phyloP scores from a whole-genome alignment of 2,329 filamentous ascomycete species.

The Neofusicoccum ribis region DNA sequence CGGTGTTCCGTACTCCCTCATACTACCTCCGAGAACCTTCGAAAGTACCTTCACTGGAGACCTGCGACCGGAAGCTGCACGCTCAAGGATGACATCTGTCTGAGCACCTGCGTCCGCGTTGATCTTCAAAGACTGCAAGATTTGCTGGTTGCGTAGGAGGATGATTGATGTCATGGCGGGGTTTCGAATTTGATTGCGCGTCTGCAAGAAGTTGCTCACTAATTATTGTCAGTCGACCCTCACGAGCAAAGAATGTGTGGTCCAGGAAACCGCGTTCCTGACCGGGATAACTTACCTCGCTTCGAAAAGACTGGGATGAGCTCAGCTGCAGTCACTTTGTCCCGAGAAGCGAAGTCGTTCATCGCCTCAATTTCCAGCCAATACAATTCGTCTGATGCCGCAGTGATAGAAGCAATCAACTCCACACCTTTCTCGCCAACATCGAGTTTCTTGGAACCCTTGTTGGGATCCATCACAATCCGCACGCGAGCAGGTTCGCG shows the following conservation, averaged over 20 bases:
- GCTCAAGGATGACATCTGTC: conserved; percentile 31
- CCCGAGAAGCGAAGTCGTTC: conserved; percentile 69
- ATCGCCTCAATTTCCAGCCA: conserved; percentile 62
- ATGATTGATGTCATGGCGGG: conserved; percentile 65
- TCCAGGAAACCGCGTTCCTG: background rate
- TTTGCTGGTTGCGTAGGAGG: conserved; percentile 75
- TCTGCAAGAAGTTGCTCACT: conserved; percentile 73
- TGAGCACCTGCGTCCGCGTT: conserved; percentile 48
- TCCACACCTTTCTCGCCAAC: conserved; percentile 61
- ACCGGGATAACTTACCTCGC: conserved; percentile 58
- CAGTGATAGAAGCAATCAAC: conserved; percentile 65
- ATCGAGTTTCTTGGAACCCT: conserved; percentile 57
- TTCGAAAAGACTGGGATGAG: conserved; percentile 74
- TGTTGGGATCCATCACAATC: conserved; percentile 70
- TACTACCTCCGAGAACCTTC: conserved; percentile 69
- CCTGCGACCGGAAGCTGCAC: conserved; percentile 63
- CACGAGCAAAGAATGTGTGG: background rate
- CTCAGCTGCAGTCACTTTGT: conserved; percentile 71
- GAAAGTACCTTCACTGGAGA: conserved; percentile 91
- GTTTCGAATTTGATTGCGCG: conserved; percentile 69
- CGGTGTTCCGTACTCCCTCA: conserved; percentile 38
- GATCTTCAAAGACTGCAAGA: conserved; percentile 69
- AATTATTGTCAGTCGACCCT: background rate
- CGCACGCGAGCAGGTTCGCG: conserved; percentile 69
- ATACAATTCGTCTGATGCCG: conserved; percentile 56